Base-by-base conservation (phyloP, 192 early-diverging fungal genomes). In the Fimicolochytrium jonesii region DNA sequence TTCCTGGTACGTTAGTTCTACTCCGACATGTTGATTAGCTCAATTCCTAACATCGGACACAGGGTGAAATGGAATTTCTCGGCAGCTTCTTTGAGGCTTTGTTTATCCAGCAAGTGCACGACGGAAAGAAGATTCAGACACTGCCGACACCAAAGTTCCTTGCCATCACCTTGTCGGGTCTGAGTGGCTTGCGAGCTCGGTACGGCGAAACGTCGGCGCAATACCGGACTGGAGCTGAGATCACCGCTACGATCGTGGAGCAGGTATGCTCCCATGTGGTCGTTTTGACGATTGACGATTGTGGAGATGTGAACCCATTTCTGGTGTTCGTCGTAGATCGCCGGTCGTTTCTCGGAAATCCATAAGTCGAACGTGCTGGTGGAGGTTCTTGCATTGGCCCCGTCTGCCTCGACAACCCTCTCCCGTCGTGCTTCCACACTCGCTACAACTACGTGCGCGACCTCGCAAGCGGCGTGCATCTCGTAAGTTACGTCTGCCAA, bases 31-130 rank as follows among this genome's bases (percentile, higher is more conserved):
- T 25, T 9, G 9, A 25, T 48, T 6, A 48, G 20, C 9, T 9
- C 15, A 48, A 9, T 48, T 48, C 46, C 37, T 17, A 39, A 11
- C 37, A 11, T 39, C 17, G 15, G 17, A 18, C 44, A 18, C 18
- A 53, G 59, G 62, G 31, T n/a, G 64, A 66, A 58, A 2, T 66
- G 7, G 64, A 66, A 31, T 66, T 47, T 22, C 18, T 39, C 23
- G 45, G 31, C 1, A 66, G 64, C 56, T 4, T 66, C 23, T 25
- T 56, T 31, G 54, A 57, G 33, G 64, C 64, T 35, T 46, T 66
- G 18, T 11, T 33, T 10, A 30, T 58, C 1, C 64, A 64, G 6
- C 23, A 22, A 10, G 10, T 45, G 7, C 15, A 36, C 33, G 35
- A 61, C 59, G 32, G 41, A 7, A 25, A 30, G 5, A 3, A 39